Conservation (phyloP, 768 basidiomycete species). For the Mycena pura region DNA sequence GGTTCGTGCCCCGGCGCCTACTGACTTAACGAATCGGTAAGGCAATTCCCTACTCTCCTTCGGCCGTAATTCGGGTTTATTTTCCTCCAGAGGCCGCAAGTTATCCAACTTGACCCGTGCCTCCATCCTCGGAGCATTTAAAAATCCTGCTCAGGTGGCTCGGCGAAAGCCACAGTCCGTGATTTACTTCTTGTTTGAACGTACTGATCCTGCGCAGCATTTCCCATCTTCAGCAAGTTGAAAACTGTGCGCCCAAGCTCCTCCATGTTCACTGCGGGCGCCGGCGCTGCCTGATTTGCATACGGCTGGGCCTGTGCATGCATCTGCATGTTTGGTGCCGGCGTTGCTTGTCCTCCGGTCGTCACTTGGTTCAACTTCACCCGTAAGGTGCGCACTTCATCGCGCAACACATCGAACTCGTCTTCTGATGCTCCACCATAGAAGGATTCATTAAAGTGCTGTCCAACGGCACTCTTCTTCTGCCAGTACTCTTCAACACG, state of each 20-base stretch:
- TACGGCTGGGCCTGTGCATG: background rate
- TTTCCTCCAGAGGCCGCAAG: conserved; percentile 7
- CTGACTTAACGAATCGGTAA: too few relatives aligned
- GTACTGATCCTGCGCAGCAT: background rate
- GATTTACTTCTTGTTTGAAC: conserved; percentile 6
- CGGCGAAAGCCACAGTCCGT: background rate
- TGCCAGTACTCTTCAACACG: conserved; percentile 13
- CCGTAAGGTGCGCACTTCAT: conserved; percentile 9
- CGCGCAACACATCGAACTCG: conserved; percentile 2
- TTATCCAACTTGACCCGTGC: background rate
- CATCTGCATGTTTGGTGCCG: background rate
- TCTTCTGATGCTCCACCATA: background rate
- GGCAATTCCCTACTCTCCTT: too few relatives aligned
- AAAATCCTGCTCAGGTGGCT: conserved; percentile 16
- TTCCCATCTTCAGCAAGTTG: background rate
- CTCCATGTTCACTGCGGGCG: background rate
- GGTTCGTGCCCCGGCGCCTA: too few relatives aligned
- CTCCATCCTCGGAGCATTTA: conserved; percentile 12
- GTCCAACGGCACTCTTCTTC: background rate
- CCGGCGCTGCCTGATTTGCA: background rate
- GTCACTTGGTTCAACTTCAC: conserved; percentile 8
- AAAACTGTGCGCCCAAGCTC: conserved; percentile 9
- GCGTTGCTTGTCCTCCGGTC: background rate
- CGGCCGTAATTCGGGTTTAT: background rate
- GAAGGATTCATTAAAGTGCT: background rate